Percentiles rank a stretch among this genome's conserved stretches.
These are phyloP conservation scores for Leptomonas seymouri DNA, from an alignment of 208 protist species.

Conservation along the genomic window DNA sequence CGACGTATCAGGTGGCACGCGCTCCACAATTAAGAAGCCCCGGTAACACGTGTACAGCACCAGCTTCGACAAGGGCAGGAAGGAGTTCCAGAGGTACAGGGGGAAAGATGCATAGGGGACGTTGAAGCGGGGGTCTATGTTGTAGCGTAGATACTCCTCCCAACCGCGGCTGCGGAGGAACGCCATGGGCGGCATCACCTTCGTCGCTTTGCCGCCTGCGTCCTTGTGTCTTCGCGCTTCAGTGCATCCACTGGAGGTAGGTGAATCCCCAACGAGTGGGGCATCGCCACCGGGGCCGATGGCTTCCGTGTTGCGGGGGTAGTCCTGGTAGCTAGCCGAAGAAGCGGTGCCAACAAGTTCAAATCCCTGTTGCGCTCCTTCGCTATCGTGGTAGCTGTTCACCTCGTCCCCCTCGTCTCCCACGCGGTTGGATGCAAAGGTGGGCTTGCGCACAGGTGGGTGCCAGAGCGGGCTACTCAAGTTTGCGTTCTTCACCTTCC, in stretches of 20 bases:
- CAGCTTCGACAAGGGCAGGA: conserved; percentile 29
- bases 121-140: conserved; percentile 48
- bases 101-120: conserved; percentile 43
- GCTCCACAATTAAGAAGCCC: conserved; percentile 47
- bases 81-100: conserved; percentile 35
- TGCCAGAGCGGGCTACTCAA: conserved; percentile 13
- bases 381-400: neutral
- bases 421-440: neutral
- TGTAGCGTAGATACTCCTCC: conserved; percentile 38
- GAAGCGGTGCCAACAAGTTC: neutral
- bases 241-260: neutral
- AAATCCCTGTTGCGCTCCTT: neutral
- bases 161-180: conserved; percentile 21
- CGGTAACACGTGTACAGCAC: conserved; percentile 56
- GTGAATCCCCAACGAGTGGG: neutral
- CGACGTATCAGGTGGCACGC: conserved; percentile 3
- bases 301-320: conserved; percentile 7
- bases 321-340: conserved; percentile 6
- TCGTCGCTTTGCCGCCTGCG: neutral
- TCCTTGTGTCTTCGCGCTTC: neutral
- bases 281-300: neutral
- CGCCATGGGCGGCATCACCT: neutral
- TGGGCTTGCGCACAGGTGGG: neutral
- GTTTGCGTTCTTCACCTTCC: neutral
- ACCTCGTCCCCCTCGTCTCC: conserved; percentile 1